Percentiles rank a stretch among this genome's conserved stretches.
Conservation (phyloP, 805 yeast genomes). For the Metschnikowia chrysomelidarum region DNA sequence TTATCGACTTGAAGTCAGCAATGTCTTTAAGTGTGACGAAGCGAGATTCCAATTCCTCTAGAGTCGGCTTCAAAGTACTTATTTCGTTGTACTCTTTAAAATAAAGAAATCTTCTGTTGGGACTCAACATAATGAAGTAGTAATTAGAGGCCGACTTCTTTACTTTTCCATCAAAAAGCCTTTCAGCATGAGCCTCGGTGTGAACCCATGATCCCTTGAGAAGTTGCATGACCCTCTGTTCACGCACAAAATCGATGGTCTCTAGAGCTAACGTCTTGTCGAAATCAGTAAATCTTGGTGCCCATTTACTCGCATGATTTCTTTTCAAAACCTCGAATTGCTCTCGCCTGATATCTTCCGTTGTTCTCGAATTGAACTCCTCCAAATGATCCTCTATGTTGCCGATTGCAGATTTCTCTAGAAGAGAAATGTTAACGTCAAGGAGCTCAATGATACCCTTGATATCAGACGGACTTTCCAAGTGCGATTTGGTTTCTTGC, state of each 20-base stretch:
- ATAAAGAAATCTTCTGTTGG: constrained; percentile 59
- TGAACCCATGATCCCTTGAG: constrained; percentile 82
- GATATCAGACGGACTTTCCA: constrained; percentile 46
- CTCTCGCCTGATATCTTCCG: constrained; percentile 49
- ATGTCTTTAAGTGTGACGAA: constrained; percentile 54
- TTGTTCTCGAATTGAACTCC: constrained; percentile 39
- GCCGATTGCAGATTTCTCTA: constrained; percentile 25
- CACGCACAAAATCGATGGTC: constrained; percentile 67
- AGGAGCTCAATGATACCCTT: constrained; percentile 49
- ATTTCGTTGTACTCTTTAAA: constrained; percentile 58
- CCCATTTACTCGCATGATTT: constrained; percentile 43
- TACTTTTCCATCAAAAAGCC: constrained; percentile 18
- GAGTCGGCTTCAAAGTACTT: constrained; percentile 49
- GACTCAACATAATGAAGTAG: constrained; percentile 61
- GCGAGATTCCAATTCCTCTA: constrained; percentile 54
- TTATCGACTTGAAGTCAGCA: constrained; percentile 47
- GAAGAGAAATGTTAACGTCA: constrained; percentile 24
- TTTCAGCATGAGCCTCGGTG: constrained; percentile 52
- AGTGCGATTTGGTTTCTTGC: constrained; percentile 57
- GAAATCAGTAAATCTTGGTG: constrained; percentile 44
- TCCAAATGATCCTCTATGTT: constrained; percentile 47
- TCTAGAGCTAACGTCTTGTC: constrained; percentile 51
- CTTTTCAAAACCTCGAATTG: constrained; percentile 49
- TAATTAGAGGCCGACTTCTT: constrained; percentile 30
- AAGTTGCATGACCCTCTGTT: constrained; percentile 68